Base-by-base conservation (phyloP, 106 monocot genomes). In the Hemerocallis citrina region DNA sequence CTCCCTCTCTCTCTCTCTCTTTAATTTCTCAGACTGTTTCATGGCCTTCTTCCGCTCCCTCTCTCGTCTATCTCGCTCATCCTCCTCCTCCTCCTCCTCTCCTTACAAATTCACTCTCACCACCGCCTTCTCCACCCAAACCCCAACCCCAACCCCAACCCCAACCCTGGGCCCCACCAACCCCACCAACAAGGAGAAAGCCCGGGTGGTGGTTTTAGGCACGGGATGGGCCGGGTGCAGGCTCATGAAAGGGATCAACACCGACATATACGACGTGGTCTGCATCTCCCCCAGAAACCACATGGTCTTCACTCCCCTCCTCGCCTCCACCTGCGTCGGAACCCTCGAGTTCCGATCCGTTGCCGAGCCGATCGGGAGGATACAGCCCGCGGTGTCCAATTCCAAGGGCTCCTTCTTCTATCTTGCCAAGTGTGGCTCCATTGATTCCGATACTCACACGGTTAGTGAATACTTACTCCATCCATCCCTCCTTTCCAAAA, bases 281-380 rank as follows among this genome's bases (percentile, higher is more conserved):
- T 95, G 94, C 74, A 66, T 95, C 8, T 86, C 94, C 5, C 94
- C 94, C 31, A 55, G 94, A 19, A 94, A 94, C 52, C 94, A 94
- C 80, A 94, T 94, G 94, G 94, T 94, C 6, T 94, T 94, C 80
- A 94, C 94, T 9, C 94, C 94, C 35, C 89, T 94, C 39, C 80
- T 94, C 33, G 89, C 94, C 46, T 94, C 94, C 54, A 94, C 94
- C 34, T 94, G 94, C 83, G 94, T 94, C 65, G 94, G 94, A 25
- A 94, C 94, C 29, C 83, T 94, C 39, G 94, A 94, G 75, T 94
- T 94, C 74, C 76, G 94, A 22, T 94, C 94, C 46, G 89, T 94
- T 35, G 89, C 94, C 23, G 89, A 94, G 73, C 83, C 94, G 51
- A 47, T 94, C 50, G 61, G 52, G n/a, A 50, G 82, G 39, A 86